Percentiles rank a stretch among this genome's conserved stretches.
Evolutionary conservation across 2,329 filamentous ascomycete species (phyloP).

Genomic region (Reticulascus tulasneorum): DNA sequence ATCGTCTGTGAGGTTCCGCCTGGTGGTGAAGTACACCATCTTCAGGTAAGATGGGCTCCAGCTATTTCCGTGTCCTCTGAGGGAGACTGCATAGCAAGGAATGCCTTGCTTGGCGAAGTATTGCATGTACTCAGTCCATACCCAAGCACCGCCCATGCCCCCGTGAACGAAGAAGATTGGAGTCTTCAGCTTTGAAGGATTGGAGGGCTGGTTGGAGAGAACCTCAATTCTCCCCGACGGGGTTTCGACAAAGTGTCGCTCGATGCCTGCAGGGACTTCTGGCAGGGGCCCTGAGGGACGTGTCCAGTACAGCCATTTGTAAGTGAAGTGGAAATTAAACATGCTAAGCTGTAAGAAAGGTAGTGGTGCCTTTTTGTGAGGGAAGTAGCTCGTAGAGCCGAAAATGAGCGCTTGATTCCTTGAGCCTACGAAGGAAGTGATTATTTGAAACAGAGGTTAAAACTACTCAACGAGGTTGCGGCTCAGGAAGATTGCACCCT

Average conservation of each 20-base stretch:
- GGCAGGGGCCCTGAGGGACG: slow-evolving; percentile 19
- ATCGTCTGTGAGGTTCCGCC: slow-evolving; percentile 38
- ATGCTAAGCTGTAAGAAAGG: slow-evolving; percentile 3
- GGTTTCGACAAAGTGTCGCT: slow-evolving; percentile 39
- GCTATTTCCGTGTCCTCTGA: slow-evolving; percentile 49
- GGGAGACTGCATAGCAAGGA: slow-evolving; percentile 48
- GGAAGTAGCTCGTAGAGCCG: too few relatives aligned
- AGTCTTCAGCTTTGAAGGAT: slow-evolving; percentile 12
- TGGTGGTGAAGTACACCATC: slow-evolving; percentile 43
- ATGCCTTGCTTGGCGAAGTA: slow-evolving; percentile 40
- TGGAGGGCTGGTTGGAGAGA: slow-evolving; percentile 34
- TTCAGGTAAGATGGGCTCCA: slow-evolving; percentile 45
- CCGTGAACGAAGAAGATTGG: slow-evolving; percentile 51
- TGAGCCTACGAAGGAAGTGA: too few relatives aligned
- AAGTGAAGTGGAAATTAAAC: slow-evolving; percentile 26
- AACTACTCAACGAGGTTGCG: too few relatives aligned
- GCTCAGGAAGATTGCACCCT: too few relatives aligned
- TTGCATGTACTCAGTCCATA: slow-evolving; percentile 49
- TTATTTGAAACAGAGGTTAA: too few relatives aligned
- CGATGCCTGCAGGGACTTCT: slow-evolving; percentile 34
- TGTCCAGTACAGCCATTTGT: slow-evolving; percentile 26
- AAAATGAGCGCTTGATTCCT: too few relatives aligned
- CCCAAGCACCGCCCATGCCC: slow-evolving; percentile 49
- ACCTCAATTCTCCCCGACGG: slow-evolving; percentile 44
- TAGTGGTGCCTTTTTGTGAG: too few relatives aligned